These are phyloP conservation scores for Rhodomyrtus psidioides DNA, from an alignment of 441 rosid species.

Conservation along the genomic window DNA sequence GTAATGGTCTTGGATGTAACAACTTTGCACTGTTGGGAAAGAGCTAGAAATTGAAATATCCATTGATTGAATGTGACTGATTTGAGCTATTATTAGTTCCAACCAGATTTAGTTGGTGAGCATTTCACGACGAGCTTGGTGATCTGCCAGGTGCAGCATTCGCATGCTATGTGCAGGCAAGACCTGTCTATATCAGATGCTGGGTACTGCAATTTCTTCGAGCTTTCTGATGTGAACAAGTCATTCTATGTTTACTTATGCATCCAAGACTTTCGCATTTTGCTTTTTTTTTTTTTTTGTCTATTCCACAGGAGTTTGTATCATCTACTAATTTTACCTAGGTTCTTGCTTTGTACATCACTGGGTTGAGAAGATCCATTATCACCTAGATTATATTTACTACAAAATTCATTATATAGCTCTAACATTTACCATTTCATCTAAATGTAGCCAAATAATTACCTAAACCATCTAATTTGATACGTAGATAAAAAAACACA, in stretches of 20 bases:
- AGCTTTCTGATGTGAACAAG: fast-evolving
- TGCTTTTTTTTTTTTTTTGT: no score
- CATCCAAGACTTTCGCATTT: neutral
- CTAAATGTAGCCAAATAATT: no score
- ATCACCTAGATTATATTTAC: no score
- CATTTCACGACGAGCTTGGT: neutral
- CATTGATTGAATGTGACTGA: neutral
- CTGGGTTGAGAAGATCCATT: no score
- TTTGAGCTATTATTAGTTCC: neutral
- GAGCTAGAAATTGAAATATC: neutral
- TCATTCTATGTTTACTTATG: neutral
- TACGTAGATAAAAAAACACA: no score
- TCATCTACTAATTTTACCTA: no score
- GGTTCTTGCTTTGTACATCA: no score
- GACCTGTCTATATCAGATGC: fast-evolving
- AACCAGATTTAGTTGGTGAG: neutral
- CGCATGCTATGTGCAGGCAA: neutral
- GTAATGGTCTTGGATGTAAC: neutral
- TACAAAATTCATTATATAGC: no score
- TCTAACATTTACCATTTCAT: no score
- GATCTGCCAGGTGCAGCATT: fast-evolving
- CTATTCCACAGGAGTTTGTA: no score
- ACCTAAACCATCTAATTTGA: no score
- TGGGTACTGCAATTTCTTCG: neutral
- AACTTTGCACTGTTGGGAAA: neutral